Base-by-base conservation (phyloP, 2,329 filamentous ascomycete genomes). In the Cercospora sp. region DNA sequence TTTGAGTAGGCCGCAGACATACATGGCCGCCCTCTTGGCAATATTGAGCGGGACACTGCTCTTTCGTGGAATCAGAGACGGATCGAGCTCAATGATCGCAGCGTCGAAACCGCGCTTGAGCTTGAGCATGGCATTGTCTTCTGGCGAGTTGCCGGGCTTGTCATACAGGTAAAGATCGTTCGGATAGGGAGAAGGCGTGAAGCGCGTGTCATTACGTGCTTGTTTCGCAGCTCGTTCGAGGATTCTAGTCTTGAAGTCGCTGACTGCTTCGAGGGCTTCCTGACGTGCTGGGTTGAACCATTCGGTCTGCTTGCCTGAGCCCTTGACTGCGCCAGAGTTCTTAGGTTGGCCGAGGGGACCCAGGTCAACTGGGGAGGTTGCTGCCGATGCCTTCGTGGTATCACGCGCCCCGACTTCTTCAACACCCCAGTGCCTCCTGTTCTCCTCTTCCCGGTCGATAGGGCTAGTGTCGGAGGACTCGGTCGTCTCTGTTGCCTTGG, bases 241-340 rank as follows among this genome's bases (percentile, higher is more conserved):
- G 53, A 65, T 45, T 65, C 53, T 65, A 59, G 32, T 59, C 53
- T 65, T 65, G 62, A 65, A 65, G 30, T 59, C 34, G 32, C 51
- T 58, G 34, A 65, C 62, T 45, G 51, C 62, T 34, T 65, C 62
- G 30, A 65, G 53, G 4, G 62, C 62, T 59, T 58, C 62, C 40
- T 65, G 30, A 18, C 62, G 51, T 26, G 51, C 53, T n/a, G 53
- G 30, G n/a, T 65, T 65, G 5, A 65, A 28, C 18, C 34, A 45
- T 16, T 43, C 53, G 24, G 26, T 28, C 12, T 37, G 18, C 24
- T 65, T 58, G 24, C 34, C 51, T 21, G 32, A n/a, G 45, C 45
- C 45, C 57, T 58, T 57, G 51, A 57, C 62, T 58, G 51, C 34
- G 45, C n/a, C 61, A 21, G 37, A n/a, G 12, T 58, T 45, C 53